Percentiles rank a stretch among this genome's conserved stretches.
These are phyloP conservation scores for Amanita thiersii DNA, from an alignment of 768 basidiomycete species.

Conservation along the genomic window DNA sequence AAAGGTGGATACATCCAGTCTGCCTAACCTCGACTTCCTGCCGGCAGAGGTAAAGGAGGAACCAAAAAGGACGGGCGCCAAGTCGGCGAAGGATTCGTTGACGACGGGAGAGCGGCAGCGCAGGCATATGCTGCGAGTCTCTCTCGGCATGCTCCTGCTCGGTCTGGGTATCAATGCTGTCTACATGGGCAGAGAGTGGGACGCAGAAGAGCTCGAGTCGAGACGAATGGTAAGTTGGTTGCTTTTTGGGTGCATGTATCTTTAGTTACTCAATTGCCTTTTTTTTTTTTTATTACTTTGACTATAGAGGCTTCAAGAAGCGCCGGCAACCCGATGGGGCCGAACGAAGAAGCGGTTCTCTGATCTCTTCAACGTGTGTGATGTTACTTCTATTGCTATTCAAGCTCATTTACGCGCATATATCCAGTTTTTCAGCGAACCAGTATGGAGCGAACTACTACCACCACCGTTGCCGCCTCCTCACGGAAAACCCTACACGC, in stretches of 20 bases:
- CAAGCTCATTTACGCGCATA: neutral
- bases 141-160: slow-evolving; percentile 43
- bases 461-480: slow-evolving; percentile 79
- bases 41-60: slow-evolving; percentile 36
- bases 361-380: slow-evolving; percentile 62
- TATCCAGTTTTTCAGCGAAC: slow-evolving; percentile 82
- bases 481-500: slow-evolving; percentile 85
- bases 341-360: slow-evolving; percentile 54
- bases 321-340: slow-evolving; percentile 54
- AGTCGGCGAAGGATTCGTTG: slow-evolving; percentile 69
- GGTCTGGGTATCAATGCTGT: slow-evolving; percentile 50
- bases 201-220: slow-evolving; percentile 55
- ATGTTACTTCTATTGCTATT: neutral
- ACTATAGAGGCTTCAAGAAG: slow-evolving; percentile 46
- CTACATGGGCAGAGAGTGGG: slow-evolving; percentile 77
- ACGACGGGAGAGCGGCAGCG: slow-evolving; percentile 73
- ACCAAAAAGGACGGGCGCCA: slow-evolving; percentile 60
- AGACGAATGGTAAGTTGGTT: slow-evolving; percentile 50
- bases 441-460: slow-evolving; percentile 86
- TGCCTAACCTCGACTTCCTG: slow-evolving; percentile 60
- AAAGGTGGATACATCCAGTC: slow-evolving; percentile 5
- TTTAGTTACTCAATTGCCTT: slow-evolving; percentile 1
- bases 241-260: neutral
- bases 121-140: slow-evolving; percentile 44
- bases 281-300: neutral